Conservation (phyloP, 768 basidiomycete genomes). For the Tulasnella sp. region DNA sequence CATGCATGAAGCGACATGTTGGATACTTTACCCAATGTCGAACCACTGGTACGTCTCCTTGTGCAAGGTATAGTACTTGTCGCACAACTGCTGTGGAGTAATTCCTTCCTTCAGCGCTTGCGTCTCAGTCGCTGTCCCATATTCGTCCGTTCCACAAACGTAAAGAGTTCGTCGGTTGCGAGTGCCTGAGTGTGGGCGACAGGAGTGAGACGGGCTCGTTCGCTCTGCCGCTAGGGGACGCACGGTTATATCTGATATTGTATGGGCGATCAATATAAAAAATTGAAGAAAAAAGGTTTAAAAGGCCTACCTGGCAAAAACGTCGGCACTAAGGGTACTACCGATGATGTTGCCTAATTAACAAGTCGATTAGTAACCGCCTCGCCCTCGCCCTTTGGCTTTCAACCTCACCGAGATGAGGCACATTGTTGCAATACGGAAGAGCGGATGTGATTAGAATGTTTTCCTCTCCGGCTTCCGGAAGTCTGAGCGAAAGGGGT, state of each 20-base stretch:
- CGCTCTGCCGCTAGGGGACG: not conserved
- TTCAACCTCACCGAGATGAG: constrained; percentile 71
- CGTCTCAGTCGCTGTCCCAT: constrained; percentile 99
- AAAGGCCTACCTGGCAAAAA: constrained; percentile 77
- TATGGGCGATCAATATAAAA: constrained; percentile 4
- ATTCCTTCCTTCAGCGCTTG: constrained; percentile 87
- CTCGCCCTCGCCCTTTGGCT: constrained; percentile 10
- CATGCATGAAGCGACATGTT: not conserved
- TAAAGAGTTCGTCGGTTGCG: constrained; percentile 87
- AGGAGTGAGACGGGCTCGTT: not conserved
- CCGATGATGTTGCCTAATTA: constrained; percentile 80
- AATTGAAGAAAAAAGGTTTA: not conserved
- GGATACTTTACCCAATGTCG: constrained; percentile 70
- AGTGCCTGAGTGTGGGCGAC: constrained; percentile 44
- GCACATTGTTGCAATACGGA: constrained; percentile 96
- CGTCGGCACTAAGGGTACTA: constrained; percentile 94
- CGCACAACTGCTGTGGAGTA: constrained; percentile 74
- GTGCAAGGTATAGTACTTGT: constrained; percentile 86
- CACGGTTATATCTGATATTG: constrained; percentile 34
- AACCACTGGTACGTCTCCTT: constrained; percentile 97
- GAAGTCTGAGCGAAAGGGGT: constrained; percentile 46
- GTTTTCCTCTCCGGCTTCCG: constrained; percentile 82
- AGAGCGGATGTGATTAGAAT: constrained; percentile 91
- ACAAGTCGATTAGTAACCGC: not conserved
- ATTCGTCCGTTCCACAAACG: constrained; percentile 97